Conservation (phyloP, 2,329 filamentous ascomycete species). For the Capronia epimyces region DNA sequence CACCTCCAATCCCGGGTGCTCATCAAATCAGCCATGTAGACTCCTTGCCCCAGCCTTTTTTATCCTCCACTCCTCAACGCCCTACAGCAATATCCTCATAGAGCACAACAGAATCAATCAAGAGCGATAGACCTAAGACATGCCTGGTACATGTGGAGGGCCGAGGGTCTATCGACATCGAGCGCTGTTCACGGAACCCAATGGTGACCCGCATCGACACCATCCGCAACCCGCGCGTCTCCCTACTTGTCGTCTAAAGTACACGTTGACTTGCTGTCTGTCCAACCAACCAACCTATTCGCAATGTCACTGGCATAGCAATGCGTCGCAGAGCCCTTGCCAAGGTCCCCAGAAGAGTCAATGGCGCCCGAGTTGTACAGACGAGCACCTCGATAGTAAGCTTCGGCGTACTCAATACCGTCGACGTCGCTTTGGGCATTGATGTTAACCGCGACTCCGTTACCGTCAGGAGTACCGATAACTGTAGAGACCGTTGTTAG, state of each 20-base stretch:
- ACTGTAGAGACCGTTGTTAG: conserved; percentile 18
- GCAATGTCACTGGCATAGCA: conserved; percentile 51
- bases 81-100: too few species aligned
- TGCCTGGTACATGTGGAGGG: too few species aligned
- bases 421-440: conserved; percentile 27
- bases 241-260: conserved; percentile 15
- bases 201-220: too few species aligned
- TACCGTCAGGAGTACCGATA: conserved; percentile 34
- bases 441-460: conserved; percentile 36
- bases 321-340: conserved; percentile 40
- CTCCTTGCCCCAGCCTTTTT: too few species aligned
- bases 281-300: conserved; percentile 45
- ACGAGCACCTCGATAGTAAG: conserved; percentile 37
- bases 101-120: too few species aligned
- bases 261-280: conserved; percentile 21
- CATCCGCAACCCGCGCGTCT: not conserved
- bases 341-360: conserved; percentile 33
- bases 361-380: conserved; percentile 42
- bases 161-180: too few species aligned
- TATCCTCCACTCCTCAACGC: too few species aligned
- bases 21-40: too few species aligned
- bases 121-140: too few species aligned
- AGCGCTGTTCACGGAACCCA: too few species aligned
- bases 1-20: too few species aligned
- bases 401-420: conserved; percentile 28